A percentile compares a stretch with the other conserved stretches of the same genome.
Conservation (phyloP, 2,329 filamentous ascomycete genomes). For the Macrophomina phaseolina region DNA sequence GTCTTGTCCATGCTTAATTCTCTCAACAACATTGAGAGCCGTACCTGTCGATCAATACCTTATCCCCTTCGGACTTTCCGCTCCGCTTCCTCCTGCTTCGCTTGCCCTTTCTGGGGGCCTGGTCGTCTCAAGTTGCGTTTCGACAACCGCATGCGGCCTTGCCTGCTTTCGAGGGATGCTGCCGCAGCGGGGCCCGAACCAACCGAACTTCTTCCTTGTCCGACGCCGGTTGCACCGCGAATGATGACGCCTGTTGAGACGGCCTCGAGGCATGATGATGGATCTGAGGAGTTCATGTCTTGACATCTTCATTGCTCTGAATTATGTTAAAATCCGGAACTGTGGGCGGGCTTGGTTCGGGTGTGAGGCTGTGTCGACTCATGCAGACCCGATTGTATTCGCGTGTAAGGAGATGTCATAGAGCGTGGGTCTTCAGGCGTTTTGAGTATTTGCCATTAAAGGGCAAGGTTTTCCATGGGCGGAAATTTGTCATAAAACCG, state of each 20-base stretch:
- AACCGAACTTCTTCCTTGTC: neutral
- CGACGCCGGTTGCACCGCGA: neutral
- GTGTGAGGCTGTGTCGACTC: neutral
- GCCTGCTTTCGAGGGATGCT: neutral
- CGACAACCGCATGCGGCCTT: neutral
- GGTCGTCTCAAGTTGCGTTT: slow-evolving; percentile 12
- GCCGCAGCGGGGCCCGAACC: neutral
- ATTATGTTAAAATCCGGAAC: neutral
- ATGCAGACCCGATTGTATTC: neutral
- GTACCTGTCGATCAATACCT: neutral
- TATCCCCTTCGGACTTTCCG: neutral
- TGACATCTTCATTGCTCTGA: neutral
- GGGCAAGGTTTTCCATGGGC: neutral
- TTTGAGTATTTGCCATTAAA: neutral
- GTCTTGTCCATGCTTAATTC: slow-evolving; percentile 5
- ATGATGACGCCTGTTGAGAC: neutral
- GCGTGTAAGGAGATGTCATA: neutral
- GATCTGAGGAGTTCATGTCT: neutral
- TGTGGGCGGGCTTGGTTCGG: neutral
- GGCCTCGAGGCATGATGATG: neutral
- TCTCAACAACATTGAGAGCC: neutral
- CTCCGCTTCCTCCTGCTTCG: neutral
- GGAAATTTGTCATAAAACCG: neutral
- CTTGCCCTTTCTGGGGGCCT: neutral
- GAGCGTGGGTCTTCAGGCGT: slow-evolving; percentile 14